Base-by-base conservation (phyloP, 176 grass and related monocot genomes). In the Thalia dealbata region DNA sequence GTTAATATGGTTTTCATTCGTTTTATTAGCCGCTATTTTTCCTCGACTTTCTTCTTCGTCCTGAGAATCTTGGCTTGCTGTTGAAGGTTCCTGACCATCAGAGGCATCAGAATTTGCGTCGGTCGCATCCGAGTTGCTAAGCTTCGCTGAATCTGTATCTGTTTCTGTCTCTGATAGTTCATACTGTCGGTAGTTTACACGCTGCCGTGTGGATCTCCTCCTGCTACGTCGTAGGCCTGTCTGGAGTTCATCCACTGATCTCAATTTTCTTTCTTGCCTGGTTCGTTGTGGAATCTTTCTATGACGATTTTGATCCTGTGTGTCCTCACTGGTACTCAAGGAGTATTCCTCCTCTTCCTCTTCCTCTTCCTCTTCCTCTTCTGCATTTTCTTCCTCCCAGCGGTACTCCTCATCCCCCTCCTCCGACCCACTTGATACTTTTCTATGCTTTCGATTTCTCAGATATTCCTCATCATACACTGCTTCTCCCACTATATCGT, bases 381-480 rank as follows among this genome's bases (percentile, higher is more conserved):
- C 90, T 10, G 85, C 85, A 58, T 84, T 87, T 70, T 95, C 83
- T 41, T 86, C 85, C 38, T 90, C 89, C 59, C 82, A 78, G 7
- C 27, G 81, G 65, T 90, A 90, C 32, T 90, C 89, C 74, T 90
- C 87, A 41, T 84, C 81, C 1, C 81, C 78, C 52, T 92, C 87
- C 22, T 92, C 87, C 22, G 84, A 92, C 58, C 76, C 77, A 60
- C 85, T 76, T 56, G 84, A 86, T 18, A 80, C 52, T 27, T 87
- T 90, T 43, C 75, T 75, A 35, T 64, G 82, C 59, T 90, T 88
- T 46, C 82, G 80, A 44, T 73, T 92, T 83, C 78, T 84, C 66
- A 97, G 78, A 76, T 97, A 97, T 63, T 92, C 89, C 46, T 97
- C 93, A 14, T 97, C 89, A 67, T 97, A 97, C 8, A 97, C 81